Evolutionary conservation across 1,284 basidiomycete genomes (phyloP), one percentile per base, ranked within the genome.

Genomic region (Austroboletus novae-zelandiae): DNA sequence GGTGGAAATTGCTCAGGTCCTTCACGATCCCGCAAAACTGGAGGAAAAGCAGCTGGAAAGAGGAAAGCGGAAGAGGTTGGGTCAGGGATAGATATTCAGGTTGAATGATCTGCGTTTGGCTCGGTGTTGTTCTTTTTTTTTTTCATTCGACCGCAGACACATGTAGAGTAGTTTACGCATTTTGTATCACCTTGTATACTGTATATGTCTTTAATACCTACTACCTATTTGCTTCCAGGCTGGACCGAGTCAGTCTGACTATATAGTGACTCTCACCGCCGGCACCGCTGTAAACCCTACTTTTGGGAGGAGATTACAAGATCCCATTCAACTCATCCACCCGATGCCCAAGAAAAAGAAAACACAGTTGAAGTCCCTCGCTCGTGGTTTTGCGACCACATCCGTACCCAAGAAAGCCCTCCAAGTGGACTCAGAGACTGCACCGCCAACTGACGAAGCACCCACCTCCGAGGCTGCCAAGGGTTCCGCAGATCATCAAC

Each of bases 301-400:
- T 29, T 23, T 17, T 15, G 15, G 35, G 36, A 23, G 34, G 11
- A 13, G 7, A 32, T 35, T 2, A 27, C 29, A 34, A 30, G 15
- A n/a, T 29, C 32, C 13, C 18, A 42, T 40, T 42, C 39, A 5
- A 43, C 15, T n/a, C 29, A 37, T 42, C 32, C 27, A 25, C 31
- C 42, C 53, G 58, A 90, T 91, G 89, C 79, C 84, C 45, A 94
- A 94, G 77, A 94, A 92, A 75, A 91, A 86, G 77, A 94, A 91
- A 72, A 80, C 83, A 2, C 85, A 90, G 58, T 65, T 91, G 60
- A 93, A 91, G 70, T 84, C 88, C 51, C 74, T 87, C 52, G 79
- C 66, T 36, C 78, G 85, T 50, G 91, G 89, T 14, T 94, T 95
- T 62, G 89, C 92, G 36, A 94, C 93, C 1, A 92, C 89, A 9